Conservation (phyloP, 2,329 filamentous ascomycete species). For the Talaromyces sp. region DNA sequence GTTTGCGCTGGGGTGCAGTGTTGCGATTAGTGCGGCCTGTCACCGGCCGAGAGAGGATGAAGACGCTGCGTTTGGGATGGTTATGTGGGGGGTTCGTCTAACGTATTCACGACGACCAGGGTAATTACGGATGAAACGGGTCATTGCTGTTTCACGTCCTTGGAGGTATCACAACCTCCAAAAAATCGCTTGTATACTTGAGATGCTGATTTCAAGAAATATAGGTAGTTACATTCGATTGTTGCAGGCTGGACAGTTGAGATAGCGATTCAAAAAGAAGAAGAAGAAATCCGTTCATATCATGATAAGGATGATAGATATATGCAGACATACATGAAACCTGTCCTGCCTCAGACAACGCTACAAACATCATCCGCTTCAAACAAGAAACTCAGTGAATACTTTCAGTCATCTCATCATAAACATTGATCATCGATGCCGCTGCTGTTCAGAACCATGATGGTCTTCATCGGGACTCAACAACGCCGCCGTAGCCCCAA, state of each 20-base stretch:
- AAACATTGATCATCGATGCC: background rate
- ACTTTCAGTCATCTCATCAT: background rate
- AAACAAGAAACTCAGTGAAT: background rate
- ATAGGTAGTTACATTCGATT: background rate
- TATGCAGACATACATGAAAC: background rate
- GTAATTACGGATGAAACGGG: background rate
- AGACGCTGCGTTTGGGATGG: conserved; percentile 4
- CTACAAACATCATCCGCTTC: background rate
- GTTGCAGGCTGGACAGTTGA: too few species aligned
- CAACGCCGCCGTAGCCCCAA: background rate
- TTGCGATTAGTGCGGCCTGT: conserved; percentile 16
- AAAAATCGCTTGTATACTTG: background rate
- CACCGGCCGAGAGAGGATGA: conserved; percentile 14
- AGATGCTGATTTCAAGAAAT: background rate
- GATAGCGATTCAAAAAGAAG: too few species aligned
- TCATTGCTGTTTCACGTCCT: background rate
- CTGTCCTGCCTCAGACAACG: background rate
- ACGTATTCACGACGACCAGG: too few species aligned
- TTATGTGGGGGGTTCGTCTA: too few species aligned
- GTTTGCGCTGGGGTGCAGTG: conserved; percentile 10
- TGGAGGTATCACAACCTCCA: background rate
- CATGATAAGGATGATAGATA: background rate
- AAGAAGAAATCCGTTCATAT: background rate
- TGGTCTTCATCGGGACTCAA: background rate
- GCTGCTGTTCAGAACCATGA: background rate